These are phyloP conservation scores for Sapria himalayana DNA, from an alignment of 345 rosid species.

Conservation along the genomic window DNA sequence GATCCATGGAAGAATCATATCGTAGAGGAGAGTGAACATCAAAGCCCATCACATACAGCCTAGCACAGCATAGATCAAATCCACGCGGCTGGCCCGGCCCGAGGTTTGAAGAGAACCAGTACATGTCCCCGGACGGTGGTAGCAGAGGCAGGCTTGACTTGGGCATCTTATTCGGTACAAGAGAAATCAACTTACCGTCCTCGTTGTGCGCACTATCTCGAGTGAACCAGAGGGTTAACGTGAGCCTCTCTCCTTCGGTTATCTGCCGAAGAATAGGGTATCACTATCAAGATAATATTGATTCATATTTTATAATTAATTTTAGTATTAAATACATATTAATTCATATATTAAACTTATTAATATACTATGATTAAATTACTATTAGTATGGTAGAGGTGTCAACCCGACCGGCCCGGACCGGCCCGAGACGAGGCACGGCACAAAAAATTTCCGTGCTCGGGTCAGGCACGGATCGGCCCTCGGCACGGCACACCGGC, in stretches of 20 bases:
- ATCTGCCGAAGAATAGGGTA: constrained; percentile 41
- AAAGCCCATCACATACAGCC: constrained; percentile 46
- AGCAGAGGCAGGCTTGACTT: constrained; percentile 18
- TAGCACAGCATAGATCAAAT: constrained; percentile 50
- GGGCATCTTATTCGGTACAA: constrained; percentile 13
- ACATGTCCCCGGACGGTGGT: constrained; percentile 70
- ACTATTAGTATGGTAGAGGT: no score
- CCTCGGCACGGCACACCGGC: no score
- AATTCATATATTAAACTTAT: no score
- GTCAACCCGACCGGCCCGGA: no score
- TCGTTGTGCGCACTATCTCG: constrained; percentile 64
- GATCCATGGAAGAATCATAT: constrained; percentile 10
- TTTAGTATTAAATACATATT: no score
- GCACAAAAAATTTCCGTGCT: no score
- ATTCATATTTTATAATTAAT: no score
- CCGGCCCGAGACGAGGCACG: no score
- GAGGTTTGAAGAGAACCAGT: constrained; percentile 39
- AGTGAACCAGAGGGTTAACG: constrained; percentile 81
- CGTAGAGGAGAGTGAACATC: constrained; percentile 22
- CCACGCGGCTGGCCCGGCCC: constrained; percentile 20
- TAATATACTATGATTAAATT: no score
- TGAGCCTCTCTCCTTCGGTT: constrained; percentile 62
- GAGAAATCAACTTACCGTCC: constrained; percentile 57
- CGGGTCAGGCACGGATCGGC: no score
- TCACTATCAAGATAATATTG: no score